Conservation (phyloP, 176 grass and related monocot genomes). For the Carex littledalei region DNA sequence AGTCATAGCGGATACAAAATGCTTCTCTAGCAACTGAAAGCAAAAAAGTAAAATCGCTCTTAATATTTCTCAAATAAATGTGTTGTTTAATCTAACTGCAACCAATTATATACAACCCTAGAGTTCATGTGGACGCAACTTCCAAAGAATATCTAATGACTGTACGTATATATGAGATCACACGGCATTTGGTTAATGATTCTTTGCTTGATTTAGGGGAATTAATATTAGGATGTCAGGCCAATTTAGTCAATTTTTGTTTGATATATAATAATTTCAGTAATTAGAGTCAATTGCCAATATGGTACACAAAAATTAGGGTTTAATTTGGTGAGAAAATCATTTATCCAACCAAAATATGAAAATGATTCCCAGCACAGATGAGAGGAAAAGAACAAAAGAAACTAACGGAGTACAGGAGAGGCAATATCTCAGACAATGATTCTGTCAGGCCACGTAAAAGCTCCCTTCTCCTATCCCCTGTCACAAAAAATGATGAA, state of each 20-base stretch:
- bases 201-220: background rate
- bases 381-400: background rate
- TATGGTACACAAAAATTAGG: background rate
- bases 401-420: slow-evolving; percentile 88
- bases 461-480: slow-evolving; percentile 71
- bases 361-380: background rate
- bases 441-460: slow-evolving; percentile 89
- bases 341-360: background rate
- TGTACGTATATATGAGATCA: background rate
- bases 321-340: background rate
- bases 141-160: background rate
- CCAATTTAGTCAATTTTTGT: background rate
- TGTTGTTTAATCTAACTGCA: background rate
- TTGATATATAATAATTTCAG: background rate
- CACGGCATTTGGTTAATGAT: background rate
- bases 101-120: background rate
- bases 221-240: background rate
- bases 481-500: slow-evolving; percentile 35
- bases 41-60: slow-evolving; percentile 17
- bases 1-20: slow-evolving; percentile 78
- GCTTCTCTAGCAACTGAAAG: slow-evolving; percentile 86
- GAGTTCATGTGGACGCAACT: background rate
- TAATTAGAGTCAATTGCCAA: background rate
- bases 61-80: background rate
- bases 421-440: slow-evolving; percentile 72